phyloP scores from a whole-genome alignment of 2,329 filamentous ascomycete genomes.

The Sordariomycetes sp. region DNA sequence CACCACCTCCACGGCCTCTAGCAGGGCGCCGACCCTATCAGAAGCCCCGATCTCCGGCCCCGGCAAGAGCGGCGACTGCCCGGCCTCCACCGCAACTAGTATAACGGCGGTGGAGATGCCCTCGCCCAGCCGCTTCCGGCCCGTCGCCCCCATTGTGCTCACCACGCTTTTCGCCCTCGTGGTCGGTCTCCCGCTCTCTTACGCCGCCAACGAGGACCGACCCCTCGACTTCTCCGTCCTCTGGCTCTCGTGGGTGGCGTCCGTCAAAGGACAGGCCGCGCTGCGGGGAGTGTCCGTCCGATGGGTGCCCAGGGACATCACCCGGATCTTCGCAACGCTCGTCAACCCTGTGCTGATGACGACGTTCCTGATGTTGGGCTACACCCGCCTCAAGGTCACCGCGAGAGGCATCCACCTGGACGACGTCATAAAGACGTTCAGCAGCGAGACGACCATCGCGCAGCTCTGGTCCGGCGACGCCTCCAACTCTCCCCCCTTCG shows the following conservation, averaged over 20 bases:
- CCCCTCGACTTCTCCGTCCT: constrained; percentile 34
- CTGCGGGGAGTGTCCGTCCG: constrained; percentile 16
- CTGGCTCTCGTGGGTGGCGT: constrained; percentile 36
- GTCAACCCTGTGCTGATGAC: constrained; percentile 38
- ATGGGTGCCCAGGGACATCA: not conserved
- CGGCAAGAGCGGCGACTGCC: too few species aligned
- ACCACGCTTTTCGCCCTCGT: constrained; percentile 15
- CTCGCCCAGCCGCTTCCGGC: not conserved
- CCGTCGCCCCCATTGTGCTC: not conserved
- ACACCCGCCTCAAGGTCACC: constrained; percentile 27
- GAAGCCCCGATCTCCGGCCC: too few species aligned
- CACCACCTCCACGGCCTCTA: not conserved
- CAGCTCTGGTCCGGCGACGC: constrained; percentile 19
- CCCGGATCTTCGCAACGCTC: constrained; percentile 21
- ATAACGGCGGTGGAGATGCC: not conserved
- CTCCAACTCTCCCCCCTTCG: constrained; percentile 19
- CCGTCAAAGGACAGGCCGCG: constrained; percentile 23
- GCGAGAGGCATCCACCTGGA: constrained; percentile 18
- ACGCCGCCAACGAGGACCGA: constrained; percentile 18
- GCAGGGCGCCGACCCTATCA: too few species aligned
- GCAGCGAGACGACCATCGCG: constrained; percentile 22
- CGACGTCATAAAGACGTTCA: constrained; percentile 16
- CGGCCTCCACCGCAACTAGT: not conserved
- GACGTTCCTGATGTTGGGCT: constrained; percentile 31
- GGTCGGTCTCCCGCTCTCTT: constrained; percentile 30